These are phyloP conservation scores for Daldinia caldariorum DNA, from an alignment of 495 filamentous ascomycete species.

Conservation along the genomic window DNA sequence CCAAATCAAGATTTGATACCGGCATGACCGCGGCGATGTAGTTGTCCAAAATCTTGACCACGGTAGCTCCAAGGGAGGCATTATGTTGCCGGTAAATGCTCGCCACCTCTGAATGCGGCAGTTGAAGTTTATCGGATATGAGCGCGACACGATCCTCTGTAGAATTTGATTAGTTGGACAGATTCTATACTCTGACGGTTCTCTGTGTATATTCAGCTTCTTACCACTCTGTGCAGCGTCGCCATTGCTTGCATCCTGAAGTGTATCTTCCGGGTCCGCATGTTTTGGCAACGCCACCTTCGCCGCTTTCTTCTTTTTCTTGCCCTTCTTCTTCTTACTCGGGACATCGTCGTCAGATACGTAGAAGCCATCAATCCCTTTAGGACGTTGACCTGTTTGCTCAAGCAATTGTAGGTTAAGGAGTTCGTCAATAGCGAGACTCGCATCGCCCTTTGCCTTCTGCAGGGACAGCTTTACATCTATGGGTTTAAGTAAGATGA, in stretches of 20 bases:
- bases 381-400: slow-evolving; percentile 65
- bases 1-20: slow-evolving; percentile 1
- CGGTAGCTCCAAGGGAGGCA: slow-evolving; percentile 39
- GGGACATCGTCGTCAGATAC: slow-evolving; percentile 54
- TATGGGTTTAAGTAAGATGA: slow-evolving; percentile 70
- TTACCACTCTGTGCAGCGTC: slow-evolving; percentile 32
- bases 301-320: slow-evolving; percentile 34
- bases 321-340: slow-evolving; percentile 58
- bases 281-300: slow-evolving; percentile 16
- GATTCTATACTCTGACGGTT: neutral
- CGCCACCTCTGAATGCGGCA: slow-evolving; percentile 35
- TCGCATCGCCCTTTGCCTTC: slow-evolving; percentile 69
- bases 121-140: slow-evolving; percentile 38
- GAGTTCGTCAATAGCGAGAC: slow-evolving; percentile 81
- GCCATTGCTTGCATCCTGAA: slow-evolving; percentile 16
- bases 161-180: slow-evolving; percentile 13
- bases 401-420: slow-evolving; percentile 79
- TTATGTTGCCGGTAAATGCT: slow-evolving; percentile 39
- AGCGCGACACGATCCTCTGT: slow-evolving; percentile 38
- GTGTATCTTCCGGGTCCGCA: slow-evolving; percentile 14
- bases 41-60: slow-evolving; percentile 41
- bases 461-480: slow-evolving; percentile 72
- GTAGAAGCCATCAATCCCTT: slow-evolving; percentile 83
- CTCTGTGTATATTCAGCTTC: neutral
- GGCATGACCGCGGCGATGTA: slow-evolving; percentile 30